These are phyloP conservation scores for Gracilariopsis chorda DNA, from an alignment of 23 red algal species.

Conservation along the genomic window DNA sequence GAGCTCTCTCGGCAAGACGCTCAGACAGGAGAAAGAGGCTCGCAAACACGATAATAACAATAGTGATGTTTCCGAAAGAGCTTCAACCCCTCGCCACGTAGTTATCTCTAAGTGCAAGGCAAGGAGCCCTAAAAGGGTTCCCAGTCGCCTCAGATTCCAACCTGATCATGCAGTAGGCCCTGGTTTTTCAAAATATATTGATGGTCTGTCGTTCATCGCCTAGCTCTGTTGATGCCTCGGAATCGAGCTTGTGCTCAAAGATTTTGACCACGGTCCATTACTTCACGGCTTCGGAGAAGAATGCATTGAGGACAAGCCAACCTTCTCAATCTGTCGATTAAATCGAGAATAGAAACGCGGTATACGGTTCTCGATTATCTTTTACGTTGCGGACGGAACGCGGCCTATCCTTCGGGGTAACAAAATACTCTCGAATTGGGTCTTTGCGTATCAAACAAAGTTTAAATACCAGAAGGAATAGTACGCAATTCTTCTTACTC, in stretches of 20 bases:
- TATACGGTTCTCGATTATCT: background rate
- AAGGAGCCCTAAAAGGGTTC: background rate
- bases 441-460: background rate
- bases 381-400: background rate
- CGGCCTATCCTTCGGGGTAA: background rate
- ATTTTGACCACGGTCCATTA: conserved; percentile 4
- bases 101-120: background rate
- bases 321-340: background rate
- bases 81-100: background rate
- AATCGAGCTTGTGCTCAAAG: background rate
- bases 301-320: background rate
- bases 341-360: background rate
- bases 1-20: too few species aligned
- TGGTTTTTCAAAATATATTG: background rate
- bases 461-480: background rate
- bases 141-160: background rate
- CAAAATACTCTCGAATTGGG: background rate
- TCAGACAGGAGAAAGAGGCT: too few species aligned
- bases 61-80: conserved; percentile 10
- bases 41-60: too few species aligned
- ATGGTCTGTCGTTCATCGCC: background rate
- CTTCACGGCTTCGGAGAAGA: background rate
- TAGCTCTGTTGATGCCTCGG: background rate
- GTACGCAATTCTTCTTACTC: background rate
- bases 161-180: background rate